phyloP scores from a whole-genome alignment of 768 basidiomycete species.

The Leccinum variicolor region DNA sequence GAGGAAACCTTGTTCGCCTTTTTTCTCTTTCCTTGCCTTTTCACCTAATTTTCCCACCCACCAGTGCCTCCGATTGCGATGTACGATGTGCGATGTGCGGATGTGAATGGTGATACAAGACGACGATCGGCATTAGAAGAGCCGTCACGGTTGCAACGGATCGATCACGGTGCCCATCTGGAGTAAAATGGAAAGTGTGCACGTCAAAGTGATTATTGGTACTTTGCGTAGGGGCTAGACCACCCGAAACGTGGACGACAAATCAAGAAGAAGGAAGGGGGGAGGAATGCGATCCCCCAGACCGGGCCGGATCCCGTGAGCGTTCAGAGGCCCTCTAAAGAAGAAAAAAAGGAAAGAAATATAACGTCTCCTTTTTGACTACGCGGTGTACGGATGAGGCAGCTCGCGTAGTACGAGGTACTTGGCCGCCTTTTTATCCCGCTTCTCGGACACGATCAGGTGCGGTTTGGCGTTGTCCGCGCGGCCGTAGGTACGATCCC shows the following conservation, averaged over 20 bases:
- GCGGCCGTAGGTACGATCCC: conserved; percentile 81
- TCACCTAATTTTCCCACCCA: not conserved
- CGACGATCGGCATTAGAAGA: conserved; percentile 24
- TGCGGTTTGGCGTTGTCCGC: conserved; percentile 83
- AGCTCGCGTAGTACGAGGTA: conserved; percentile 82
- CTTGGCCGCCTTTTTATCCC: conserved; percentile 89
- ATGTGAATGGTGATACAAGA: not conserved
- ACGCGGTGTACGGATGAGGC: conserved; percentile 90
- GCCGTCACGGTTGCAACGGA: conserved; percentile 51
- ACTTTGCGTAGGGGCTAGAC: not conserved
- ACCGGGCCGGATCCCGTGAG: not conserved
- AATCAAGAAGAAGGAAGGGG: not conserved
- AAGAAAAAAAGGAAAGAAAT: not conserved
- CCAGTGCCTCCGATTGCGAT: not conserved
- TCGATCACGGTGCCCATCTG: conserved; percentile 72
- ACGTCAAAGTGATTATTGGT: not conserved
- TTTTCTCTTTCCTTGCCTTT: not conserved
- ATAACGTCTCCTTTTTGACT: conserved; percentile 59
- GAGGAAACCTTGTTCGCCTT: not conserved
- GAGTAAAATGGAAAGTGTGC: conserved; percentile 8
- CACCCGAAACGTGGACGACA: not conserved
- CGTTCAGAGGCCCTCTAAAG: not conserved
- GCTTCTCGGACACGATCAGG: conserved; percentile 94
- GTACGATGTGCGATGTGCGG: not conserved
- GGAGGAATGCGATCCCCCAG: not conserved